phyloP scores from a whole-genome alignment of 2,329 filamentous ascomycete species.

The Aspergillus costaricaensis region DNA sequence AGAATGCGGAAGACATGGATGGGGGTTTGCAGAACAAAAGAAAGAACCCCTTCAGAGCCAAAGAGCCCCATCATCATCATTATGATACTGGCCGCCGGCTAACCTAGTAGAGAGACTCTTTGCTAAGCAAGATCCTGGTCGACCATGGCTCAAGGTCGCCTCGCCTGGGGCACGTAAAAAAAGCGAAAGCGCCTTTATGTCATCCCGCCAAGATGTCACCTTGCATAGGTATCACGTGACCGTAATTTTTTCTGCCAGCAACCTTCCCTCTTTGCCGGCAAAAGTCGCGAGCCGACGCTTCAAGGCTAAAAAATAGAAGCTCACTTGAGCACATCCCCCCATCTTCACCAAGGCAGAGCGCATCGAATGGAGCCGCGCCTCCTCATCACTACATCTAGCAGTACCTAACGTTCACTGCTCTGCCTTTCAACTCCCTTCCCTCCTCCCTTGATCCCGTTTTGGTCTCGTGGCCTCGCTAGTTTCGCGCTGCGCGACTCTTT shows the following conservation, averaged over 20 bases:
- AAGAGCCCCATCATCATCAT: not conserved
- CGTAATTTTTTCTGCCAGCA: conserved; percentile 19
- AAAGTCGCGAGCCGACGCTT: conserved; percentile 20
- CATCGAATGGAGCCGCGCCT: conserved; percentile 13
- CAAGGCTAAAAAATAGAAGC: conserved; percentile 18
- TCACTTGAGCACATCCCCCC: conserved; percentile 11
- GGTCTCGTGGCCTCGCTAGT: conserved; percentile 10
- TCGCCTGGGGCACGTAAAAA: not conserved
- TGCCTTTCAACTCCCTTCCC: conserved; percentile 10
- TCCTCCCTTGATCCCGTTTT: not conserved
- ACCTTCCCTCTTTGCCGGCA: conserved; percentile 11
- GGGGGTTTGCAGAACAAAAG: not conserved
- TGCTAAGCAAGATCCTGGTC: not conserved
- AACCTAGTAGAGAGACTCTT: not conserved
- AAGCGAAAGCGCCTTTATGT: conserved; percentile 2
- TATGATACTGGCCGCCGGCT: too few species aligned
- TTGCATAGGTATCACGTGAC: conserved; percentile 22
- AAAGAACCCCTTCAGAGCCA: not conserved
- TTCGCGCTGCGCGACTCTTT: conserved; percentile 22
- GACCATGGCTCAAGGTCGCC: not conserved
- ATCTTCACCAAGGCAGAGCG: conserved; percentile 16
- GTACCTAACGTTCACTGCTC: conserved; percentile 9
- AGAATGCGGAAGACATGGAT: not conserved
- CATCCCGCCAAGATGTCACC: conserved; percentile 18
- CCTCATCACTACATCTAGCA: conserved; percentile 6